Base-by-base conservation (phyloP, 768 basidiomycete species). In the Arthromyces matolae region DNA sequence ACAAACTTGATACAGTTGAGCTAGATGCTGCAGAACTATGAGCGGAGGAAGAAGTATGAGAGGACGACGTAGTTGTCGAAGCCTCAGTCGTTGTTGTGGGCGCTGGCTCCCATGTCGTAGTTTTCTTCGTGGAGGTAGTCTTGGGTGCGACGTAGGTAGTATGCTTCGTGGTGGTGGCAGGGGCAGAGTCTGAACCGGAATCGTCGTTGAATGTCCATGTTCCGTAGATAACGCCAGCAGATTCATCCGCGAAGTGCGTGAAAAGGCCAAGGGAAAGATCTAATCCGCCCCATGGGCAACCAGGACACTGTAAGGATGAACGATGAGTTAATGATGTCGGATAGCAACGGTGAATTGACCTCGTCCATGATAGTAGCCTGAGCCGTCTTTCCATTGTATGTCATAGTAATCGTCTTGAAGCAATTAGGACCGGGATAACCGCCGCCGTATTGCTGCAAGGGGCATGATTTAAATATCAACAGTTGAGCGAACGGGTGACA, bases 341-440 rank as follows among this genome's bases (percentile, higher is more conserved):
- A 16, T 7, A 29, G 27, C 29, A 23, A 24, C 12, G 6, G 7
- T 20, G 5, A 24, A 47, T 13, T 32, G 24, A 83, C 84, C 79
- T 76, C 64, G 63, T 90, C 88, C 67, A 74, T 71, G 57, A 91
- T 79, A 1, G 53, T 63, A 4, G 88, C 88, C 1, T 45, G 46
- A 9, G 80, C 68, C 1, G 78, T 77, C 60, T 80, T 82, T 48
- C 86, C 86, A 29, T 71, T 70, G 57, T 72, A 81, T 4, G 69
- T 66, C 65, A 92, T 81, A 8, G 75, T 77, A 54, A 92, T 83
- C 16, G 53, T 57, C 59, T 77, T 66, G 60, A 76, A 77, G 64
- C 89, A 92, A 31, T 80, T 42, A 18, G 80, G 79, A 1, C 84
- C 80, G 5, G 87, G 85, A 62, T 80, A 86, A 5, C 76, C 75